These are phyloP conservation scores for Kurtzmaniella quercitrusa DNA, from an alignment of 1,139 yeast genomes.

Conservation along the genomic window DNA sequence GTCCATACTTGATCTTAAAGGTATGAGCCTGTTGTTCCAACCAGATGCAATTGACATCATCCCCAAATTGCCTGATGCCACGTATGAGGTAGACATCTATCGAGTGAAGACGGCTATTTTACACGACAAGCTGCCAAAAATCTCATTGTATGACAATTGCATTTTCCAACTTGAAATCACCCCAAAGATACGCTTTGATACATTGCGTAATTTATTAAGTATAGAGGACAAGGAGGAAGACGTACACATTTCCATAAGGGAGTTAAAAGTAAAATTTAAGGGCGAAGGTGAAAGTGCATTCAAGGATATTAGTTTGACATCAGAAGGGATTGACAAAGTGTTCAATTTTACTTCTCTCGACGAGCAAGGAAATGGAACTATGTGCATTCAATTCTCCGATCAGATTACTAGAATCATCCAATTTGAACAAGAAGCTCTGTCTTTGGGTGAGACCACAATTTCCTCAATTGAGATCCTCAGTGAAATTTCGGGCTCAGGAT, in stretches of 20 bases:
- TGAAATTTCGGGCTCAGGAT: slow-evolving; percentile 4
- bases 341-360: neutral
- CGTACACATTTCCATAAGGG: neutral
- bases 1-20: slow-evolving; percentile 3
- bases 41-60: neutral
- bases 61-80: neutral
- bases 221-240: neutral
- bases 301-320: neutral
- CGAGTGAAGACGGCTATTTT: neutral
- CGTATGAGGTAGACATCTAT: slow-evolving; percentile 1
- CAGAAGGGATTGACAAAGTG: neutral
- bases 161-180: slow-evolving; percentile 2
- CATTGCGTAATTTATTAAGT: neutral
- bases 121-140: neutral
- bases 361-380: neutral
- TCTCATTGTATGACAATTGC: slow-evolving; percentile 6
- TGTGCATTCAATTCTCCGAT: neutral
- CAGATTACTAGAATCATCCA: slow-evolving; percentile 16
- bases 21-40: neutral
- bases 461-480: slow-evolving; percentile 14
- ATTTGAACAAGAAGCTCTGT: slow-evolving; percentile 18
- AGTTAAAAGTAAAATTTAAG: neutral
- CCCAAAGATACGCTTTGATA: neutral
- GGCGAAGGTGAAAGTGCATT: neutral
- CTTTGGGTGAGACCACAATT: slow-evolving; percentile 22